These are phyloP conservation scores for Canariomyces notabilis DNA, from an alignment of 2,329 filamentous ascomycete species.

Conservation along the genomic window DNA sequence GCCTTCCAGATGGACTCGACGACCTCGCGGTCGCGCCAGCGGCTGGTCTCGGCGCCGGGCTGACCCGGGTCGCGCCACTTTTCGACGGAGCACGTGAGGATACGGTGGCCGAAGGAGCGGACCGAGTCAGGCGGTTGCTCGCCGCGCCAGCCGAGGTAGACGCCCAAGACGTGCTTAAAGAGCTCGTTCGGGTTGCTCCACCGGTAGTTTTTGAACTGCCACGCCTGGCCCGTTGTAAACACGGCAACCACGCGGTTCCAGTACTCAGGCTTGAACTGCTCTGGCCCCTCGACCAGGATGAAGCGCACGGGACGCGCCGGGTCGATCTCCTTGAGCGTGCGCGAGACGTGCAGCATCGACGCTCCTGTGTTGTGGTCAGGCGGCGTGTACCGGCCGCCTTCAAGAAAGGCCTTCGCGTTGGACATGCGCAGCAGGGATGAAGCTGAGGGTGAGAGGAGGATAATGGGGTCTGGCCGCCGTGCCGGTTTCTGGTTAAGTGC, in stretches of 20 bases:
- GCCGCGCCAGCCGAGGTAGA: slow-evolving; percentile 88
- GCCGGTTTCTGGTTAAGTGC: slow-evolving; percentile 48
- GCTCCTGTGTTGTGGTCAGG: slow-evolving; percentile 65
- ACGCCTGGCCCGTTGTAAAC: slow-evolving; percentile 94
- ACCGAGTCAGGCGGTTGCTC: slow-evolving; percentile 75
- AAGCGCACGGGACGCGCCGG: slow-evolving; percentile 74
- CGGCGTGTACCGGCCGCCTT: slow-evolving; percentile 74
- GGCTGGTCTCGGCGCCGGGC: slow-evolving; percentile 44
- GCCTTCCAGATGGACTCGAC: slow-evolving; percentile 89
- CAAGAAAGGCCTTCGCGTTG: slow-evolving; percentile 92
- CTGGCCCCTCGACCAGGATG: slow-evolving; percentile 87
- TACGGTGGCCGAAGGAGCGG: slow-evolving; percentile 78
- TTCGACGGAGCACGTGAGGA: slow-evolving; percentile 75
- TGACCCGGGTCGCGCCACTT: slow-evolving; percentile 61
- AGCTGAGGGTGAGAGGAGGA: slow-evolving; percentile 91
- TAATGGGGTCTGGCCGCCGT: slow-evolving; percentile 73
- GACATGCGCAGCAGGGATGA: slow-evolving; percentile 92
- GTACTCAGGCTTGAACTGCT: slow-evolving; percentile 97
- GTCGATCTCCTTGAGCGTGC: slow-evolving; percentile 67
- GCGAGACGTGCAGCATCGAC: slow-evolving; percentile 81
- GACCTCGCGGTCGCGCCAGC: slow-evolving; percentile 86
- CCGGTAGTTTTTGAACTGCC: slow-evolving; percentile 99
- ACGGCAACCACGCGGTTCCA: slow-evolving; percentile 94
- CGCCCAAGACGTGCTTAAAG: slow-evolving; percentile 79
- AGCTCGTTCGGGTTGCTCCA: slow-evolving; percentile 86